phyloP scores from a whole-genome alignment of 352 stramenopile genomes.

The Phytopythium mirpurense region DNA sequence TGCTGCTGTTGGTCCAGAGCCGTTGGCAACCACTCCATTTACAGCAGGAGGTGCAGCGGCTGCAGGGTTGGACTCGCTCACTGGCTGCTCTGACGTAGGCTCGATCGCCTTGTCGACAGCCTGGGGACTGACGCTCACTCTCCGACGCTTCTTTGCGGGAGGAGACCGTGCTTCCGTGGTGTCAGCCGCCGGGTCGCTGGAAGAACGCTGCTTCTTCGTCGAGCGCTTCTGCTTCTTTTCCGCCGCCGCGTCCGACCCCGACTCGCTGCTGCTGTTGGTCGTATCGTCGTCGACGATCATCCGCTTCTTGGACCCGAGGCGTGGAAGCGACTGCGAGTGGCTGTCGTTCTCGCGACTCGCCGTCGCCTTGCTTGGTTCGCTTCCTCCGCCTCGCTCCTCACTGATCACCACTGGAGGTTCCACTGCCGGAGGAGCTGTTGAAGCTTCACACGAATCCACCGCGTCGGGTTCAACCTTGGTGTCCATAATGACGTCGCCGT shows the following conservation, averaged over 20 bases:
- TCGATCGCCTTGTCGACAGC: neutral
- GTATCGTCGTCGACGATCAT: constrained; percentile 62
- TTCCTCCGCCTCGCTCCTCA: neutral
- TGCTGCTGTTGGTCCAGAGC: neutral
- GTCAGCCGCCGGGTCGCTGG: neutral
- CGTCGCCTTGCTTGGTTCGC: neutral
- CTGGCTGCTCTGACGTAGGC: neutral
- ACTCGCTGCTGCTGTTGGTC: constrained; percentile 39
- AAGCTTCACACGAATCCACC: neutral
- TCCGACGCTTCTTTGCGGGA: constrained; percentile 2
- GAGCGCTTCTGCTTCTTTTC: constrained; percentile 15
- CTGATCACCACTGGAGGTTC: neutral
- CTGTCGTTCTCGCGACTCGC: neutral
- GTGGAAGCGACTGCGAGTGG: neutral
- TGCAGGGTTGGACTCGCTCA: neutral
- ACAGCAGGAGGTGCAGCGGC: neutral
- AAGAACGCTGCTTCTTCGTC: constrained; percentile 4
- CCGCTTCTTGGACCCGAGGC: constrained; percentile 41
- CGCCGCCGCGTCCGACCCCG: constrained; percentile 7
- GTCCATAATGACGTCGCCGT: neutral
- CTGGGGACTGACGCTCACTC: neutral
- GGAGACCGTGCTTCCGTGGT: neutral
- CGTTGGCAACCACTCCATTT: neutral
- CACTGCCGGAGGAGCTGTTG: neutral
- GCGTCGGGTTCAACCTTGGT: neutral